Conservation (phyloP, 2,329 filamentous ascomycete species). For the Exophiala sp. region DNA sequence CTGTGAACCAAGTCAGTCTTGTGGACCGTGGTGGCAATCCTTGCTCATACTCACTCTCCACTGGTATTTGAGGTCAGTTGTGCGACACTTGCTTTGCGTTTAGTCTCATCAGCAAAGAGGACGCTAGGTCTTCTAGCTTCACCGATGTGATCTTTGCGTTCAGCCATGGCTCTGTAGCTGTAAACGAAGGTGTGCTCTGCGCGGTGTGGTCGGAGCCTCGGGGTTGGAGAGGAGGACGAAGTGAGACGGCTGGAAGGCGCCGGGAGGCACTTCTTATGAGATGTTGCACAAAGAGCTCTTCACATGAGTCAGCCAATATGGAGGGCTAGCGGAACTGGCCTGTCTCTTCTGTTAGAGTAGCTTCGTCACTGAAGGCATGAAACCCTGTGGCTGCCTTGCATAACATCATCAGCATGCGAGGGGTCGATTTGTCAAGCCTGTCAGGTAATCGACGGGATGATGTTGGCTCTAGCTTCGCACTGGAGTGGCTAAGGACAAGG, state of each 20-base stretch:
- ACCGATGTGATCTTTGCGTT: not conserved
- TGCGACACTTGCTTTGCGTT: constrained; percentile 28
- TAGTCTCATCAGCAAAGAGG: not conserved
- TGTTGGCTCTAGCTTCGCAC: too few species aligned
- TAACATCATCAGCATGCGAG: too few species aligned
- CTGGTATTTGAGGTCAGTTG: constrained; percentile 33
- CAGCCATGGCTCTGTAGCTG: not conserved
- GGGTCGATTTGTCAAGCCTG: too few species aligned
- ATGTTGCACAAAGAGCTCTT: not conserved
- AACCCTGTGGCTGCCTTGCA: not conserved
- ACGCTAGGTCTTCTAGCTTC: not conserved
- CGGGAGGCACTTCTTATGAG: too few species aligned
- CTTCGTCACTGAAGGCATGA: not conserved
- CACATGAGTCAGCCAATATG: not conserved
- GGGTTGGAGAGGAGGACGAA: not conserved
- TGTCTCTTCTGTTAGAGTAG: not conserved
- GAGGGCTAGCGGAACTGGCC: not conserved
- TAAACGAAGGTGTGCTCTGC: not conserved
- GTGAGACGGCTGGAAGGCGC: too few species aligned
- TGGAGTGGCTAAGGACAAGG: too few species aligned
- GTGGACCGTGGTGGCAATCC: not conserved
- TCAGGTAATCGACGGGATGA: too few species aligned
- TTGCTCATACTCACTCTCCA: constrained; percentile 32
- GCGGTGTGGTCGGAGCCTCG: too few species aligned
- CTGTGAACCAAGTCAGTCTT: constrained; percentile 10